A percentile compares a stretch with the other conserved stretches of the same genome.
These are phyloP conservation scores for Aeminium ludgeri DNA, from an alignment of 495 filamentous ascomycete genomes.

Conservation along the genomic window DNA sequence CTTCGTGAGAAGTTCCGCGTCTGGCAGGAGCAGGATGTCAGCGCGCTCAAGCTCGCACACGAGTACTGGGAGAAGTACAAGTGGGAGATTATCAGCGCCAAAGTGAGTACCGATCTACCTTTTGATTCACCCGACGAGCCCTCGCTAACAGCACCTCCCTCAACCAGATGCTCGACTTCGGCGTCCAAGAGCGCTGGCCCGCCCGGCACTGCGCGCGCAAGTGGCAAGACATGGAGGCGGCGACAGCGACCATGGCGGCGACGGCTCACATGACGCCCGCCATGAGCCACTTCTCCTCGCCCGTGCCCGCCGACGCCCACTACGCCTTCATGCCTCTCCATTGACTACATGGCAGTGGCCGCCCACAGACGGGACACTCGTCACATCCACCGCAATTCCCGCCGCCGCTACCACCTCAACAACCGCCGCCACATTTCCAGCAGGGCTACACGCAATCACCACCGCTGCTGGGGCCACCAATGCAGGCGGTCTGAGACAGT, in stretches of 20 bases:
- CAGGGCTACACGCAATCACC: too few relatives aligned
- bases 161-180: conserved; percentile 29
- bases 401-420: too few relatives aligned
- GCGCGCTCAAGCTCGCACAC: conserved; percentile 25
- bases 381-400: too few relatives aligned
- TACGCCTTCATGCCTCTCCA: conserved; percentile 14
- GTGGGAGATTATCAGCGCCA: conserved; percentile 29
- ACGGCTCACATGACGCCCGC: conserved; percentile 4
- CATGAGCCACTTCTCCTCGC: conserved; percentile 9
- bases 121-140: not conserved
- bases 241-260: not conserved
- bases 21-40: conserved; percentile 48
- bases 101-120: conserved; percentile 18
- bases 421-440: too few relatives aligned
- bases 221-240: conserved; percentile 28
- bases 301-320: conserved; percentile 6
- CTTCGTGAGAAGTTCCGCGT: conserved; percentile 45
- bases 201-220: conserved; percentile 26
- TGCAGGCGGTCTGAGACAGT: too few relatives aligned
- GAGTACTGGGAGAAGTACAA: conserved; percentile 30
- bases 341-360: conserved; percentile 12
- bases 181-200: conserved; percentile 27
- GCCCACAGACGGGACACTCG: too few relatives aligned
- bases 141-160: conserved; percentile 10
- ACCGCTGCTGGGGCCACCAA: too few relatives aligned